A percentile compares a stretch with the other conserved stretches of the same genome.
Conservation (phyloP, 2,329 filamentous ascomycete species). For the Ceratocystis alfenasii region DNA sequence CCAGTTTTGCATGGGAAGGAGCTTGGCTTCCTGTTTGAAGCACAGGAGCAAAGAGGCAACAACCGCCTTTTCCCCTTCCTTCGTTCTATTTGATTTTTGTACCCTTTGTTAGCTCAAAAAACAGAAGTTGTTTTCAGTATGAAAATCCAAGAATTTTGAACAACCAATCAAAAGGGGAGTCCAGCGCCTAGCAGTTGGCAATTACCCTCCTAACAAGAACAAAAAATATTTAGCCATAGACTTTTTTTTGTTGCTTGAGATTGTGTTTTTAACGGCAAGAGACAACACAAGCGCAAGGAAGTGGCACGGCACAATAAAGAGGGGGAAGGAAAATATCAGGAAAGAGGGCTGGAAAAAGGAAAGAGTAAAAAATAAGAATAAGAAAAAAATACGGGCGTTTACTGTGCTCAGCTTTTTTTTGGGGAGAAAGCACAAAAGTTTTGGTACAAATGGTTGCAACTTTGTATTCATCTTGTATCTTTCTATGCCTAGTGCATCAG, state of each 20-base stretch:
- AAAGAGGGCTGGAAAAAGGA: not conserved
- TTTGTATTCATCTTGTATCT: not conserved
- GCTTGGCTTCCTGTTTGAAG: constrained; percentile 10
- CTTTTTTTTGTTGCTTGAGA: too few relatives aligned
- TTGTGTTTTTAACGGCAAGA: too few relatives aligned
- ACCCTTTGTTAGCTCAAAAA: constrained; percentile 1
- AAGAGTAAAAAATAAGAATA: not conserved
- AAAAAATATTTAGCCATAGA: too few relatives aligned
- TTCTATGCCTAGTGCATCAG: not conserved
- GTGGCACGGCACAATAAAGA: not conserved
- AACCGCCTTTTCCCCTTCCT: not conserved
- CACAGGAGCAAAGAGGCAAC: not conserved
- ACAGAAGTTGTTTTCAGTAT: not conserved
- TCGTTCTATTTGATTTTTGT: not conserved
- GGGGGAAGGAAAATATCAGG: not conserved
- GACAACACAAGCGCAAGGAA: not conserved
- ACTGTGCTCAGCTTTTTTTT: too few relatives aligned
- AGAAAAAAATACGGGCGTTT: not conserved
- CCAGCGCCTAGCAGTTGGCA: not conserved
- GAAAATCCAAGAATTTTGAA: not conserved
- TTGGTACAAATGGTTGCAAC: not conserved
- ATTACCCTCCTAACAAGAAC: too few relatives aligned
- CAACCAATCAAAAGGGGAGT: not conserved
- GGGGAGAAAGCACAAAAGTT: not conserved
- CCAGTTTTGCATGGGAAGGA: not conserved